A percentile compares a stretch with the other conserved stretches of the same genome.
Evolutionary conservation across 2,329 filamentous ascomycete species (phyloP).

Genomic region (Trichoderma polysporum): DNA sequence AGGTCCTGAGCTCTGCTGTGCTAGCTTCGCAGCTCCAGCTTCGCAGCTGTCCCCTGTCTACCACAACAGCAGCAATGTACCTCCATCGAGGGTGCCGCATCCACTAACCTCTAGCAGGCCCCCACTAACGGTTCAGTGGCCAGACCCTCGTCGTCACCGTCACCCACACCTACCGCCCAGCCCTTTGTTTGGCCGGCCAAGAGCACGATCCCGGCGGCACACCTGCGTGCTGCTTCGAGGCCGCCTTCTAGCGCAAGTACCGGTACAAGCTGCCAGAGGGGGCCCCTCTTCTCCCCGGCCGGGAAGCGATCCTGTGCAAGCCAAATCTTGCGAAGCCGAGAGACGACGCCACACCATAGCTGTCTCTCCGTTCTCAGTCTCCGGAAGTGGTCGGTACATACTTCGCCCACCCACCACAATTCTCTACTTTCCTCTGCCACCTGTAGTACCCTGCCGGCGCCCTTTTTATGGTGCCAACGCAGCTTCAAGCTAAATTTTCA

Average conservation of each 20-base stretch:
- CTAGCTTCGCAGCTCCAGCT: background rate
- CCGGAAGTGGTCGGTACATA: background rate
- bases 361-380: too few species aligned
- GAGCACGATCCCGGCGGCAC: background rate
- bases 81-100: too few species aligned
- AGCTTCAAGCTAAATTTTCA: background rate
- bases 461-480: background rate
- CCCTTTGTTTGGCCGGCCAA: background rate
- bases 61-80: background rate
- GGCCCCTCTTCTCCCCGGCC: constrained; percentile 14
- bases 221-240: constrained; percentile 5
- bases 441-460: background rate
- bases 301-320: constrained; percentile 17
- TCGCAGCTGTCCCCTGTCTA: background rate
- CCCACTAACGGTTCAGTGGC: background rate
- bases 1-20: constrained; percentile 24
- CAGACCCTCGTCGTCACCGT: background rate
- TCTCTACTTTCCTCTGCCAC: background rate
- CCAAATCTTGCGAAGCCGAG: background rate
- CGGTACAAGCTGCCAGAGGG: background rate
- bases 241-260: constrained; percentile 2
- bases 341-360: constrained; percentile 2
- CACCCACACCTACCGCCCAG: background rate
- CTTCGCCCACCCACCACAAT: background rate
- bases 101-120: background rate